Conservation (phyloP, 768 basidiomycete species). For the Collybiopsis luxurians region DNA sequence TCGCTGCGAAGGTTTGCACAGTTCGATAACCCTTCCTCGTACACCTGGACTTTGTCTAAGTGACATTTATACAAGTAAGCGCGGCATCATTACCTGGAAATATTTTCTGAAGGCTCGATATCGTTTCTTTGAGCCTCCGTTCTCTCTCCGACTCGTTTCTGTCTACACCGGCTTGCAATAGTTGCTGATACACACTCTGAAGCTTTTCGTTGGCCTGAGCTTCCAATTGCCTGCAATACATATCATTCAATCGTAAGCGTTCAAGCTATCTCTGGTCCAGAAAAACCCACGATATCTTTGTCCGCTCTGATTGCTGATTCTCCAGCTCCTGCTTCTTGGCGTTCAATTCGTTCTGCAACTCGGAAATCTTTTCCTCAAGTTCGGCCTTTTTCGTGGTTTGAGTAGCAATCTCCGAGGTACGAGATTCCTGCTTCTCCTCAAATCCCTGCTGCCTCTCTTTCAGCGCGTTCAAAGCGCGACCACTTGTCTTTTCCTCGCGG, state of each 20-base stretch:
- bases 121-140: constrained; percentile 77
- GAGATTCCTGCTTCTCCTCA: constrained; percentile 52
- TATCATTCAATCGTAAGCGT: background rate
- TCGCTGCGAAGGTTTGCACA: constrained; percentile 90
- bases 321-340: constrained; percentile 75
- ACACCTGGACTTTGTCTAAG: constrained; percentile 81
- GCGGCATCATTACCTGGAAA: constrained; percentile 88
- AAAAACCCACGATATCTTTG: constrained; percentile 64
- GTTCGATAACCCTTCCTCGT: constrained; percentile 86
- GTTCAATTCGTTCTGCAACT: constrained; percentile 59
- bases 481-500: constrained; percentile 78
- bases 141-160: constrained; percentile 86
- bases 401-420: constrained; percentile 49
- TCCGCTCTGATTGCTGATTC: constrained; percentile 81
- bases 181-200: constrained; percentile 72
- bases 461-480: constrained; percentile 61
- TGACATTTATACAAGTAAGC: too few species aligned
- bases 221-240: constrained; percentile 70
- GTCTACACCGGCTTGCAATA: constrained; percentile 89
- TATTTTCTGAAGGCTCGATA: constrained; percentile 79
- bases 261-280: background rate
- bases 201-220: constrained; percentile 92
- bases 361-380: constrained; percentile 9
- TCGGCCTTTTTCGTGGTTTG: constrained; percentile 55
- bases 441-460: constrained; percentile 69